Conservation (phyloP, 192 early-diverging fungal genomes). For the Backusella tuberculispora region DNA sequence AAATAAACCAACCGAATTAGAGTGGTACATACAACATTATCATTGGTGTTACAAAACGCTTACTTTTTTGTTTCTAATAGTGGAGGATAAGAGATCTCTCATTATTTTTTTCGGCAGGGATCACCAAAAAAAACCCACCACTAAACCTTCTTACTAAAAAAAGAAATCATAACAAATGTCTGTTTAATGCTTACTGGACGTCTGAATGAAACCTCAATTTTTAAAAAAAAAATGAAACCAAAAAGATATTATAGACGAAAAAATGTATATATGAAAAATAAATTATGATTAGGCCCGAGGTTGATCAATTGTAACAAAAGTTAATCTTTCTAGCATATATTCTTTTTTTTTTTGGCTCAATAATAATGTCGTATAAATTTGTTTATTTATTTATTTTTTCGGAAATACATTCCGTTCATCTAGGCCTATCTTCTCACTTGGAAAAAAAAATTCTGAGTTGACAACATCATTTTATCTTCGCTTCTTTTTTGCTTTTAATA, state of each 20-base stretch:
- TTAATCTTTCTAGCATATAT: too few relatives aligned
- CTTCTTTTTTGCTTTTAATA: neutral
- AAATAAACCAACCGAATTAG: neutral
- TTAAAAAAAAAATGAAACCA: neutral
- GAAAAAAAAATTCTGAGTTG: neutral
- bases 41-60: neutral
- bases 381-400: neutral
- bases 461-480: neutral
- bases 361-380: neutral
- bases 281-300: too few relatives aligned
- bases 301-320: too few relatives aligned
- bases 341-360: too few relatives aligned
- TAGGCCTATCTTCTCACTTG: neutral
- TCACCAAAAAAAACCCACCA: neutral
- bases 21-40: neutral
- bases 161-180: neutral
- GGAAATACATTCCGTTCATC: slow-evolving; percentile 1
- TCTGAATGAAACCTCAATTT: neutral
- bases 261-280: neutral
- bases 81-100: too few relatives aligned
- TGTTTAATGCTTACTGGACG: neutral
- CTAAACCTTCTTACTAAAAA: neutral
- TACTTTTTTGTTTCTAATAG: neutral
- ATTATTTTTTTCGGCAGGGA: neutral
- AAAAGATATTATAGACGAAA: neutral